Evolutionary conservation across 345 rosid genomes (phyloP).

Genomic region (Camelina hispida): DNA sequence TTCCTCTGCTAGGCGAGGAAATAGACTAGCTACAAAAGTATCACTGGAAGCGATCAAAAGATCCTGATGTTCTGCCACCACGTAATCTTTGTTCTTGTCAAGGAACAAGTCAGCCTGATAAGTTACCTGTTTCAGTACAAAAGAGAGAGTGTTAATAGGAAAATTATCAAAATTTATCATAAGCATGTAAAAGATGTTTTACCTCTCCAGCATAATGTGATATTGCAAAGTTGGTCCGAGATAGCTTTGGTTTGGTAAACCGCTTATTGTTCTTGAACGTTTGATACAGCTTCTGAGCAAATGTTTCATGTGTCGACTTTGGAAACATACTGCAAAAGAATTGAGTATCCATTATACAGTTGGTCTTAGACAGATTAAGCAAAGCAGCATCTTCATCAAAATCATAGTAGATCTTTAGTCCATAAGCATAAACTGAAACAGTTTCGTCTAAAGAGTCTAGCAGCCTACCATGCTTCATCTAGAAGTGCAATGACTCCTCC

Average conservation of each 20-base stretch:
- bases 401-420: slow-evolving; percentile 14
- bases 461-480: slow-evolving; percentile 95
- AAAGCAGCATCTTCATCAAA: slow-evolving; percentile 26
- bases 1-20: slow-evolving; percentile 91
- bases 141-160: slow-evolving; percentile 33
- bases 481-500: slow-evolving; percentile 98
- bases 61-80: slow-evolving; percentile 99
- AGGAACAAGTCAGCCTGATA: slow-evolving; percentile 95
- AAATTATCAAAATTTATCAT: slow-evolving; percentile 27
- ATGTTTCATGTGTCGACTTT: slow-evolving; percentile 98
- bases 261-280: slow-evolving; percentile 95
- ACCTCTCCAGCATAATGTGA: slow-evolving; percentile 99
- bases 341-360: slow-evolving; percentile 29
- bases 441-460: slow-evolving; percentile 30
- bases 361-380: slow-evolving; percentile 21
- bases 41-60: slow-evolving; percentile 80
- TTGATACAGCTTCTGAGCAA: slow-evolving; percentile 97
- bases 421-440: slow-evolving; percentile 28
- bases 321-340: slow-evolving; percentile 88
- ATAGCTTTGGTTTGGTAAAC: slow-evolving; percentile 95
- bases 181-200: slow-evolving; percentile 36
- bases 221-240: slow-evolving; percentile 94
- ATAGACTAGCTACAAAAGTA: slow-evolving; percentile 75
- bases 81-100: slow-evolving; percentile 99
- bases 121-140: slow-evolving; percentile 60